Base-by-base conservation (phyloP, 202 grass and related monocot genomes). In the Setaria italica region DNA sequence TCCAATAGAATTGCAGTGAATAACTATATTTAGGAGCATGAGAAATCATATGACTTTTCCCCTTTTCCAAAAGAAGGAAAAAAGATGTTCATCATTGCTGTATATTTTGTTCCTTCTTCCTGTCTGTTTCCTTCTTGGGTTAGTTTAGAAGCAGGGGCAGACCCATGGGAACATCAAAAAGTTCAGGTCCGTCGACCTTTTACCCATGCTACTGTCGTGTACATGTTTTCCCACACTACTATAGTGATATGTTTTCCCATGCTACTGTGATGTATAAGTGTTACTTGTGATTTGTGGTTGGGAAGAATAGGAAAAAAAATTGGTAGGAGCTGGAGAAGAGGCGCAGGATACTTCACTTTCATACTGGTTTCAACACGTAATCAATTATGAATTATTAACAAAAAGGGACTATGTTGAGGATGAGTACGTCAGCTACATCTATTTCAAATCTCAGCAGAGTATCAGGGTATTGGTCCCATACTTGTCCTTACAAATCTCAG, bases 111-210 rank as follows among this genome's bases (percentile, higher is more conserved):
- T 73, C 41, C 21, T 83, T 74, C 39, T 16, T 45, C 65, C 15
- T 68, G 17, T 79, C 79, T n/a, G 14, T 25, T 83, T 79, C 62
- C 9, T 80, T 90, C 21, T 74, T 58, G 1, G 39, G 19, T 58
- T 79, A 78, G 82, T 78, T 79, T 51, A 79, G 76, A 85, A 82
- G 35, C 45, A 64, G 70, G 76, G 37, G 46, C 5, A 45, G 71
- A 69, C 78, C 41, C 70, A 74, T 1, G 46, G 17, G 14, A 65
- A 64, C 49, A 39, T 80, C 41, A 50, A 80, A 65, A 80, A 34
- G 15, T 30, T 58, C 15, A 39, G 6, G 45, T 51, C 30, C 7
- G 58, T 30, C n/a, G 0, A 20, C 41, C 30, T n/a, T 80, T 65
- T 74, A 20, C 32, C 50, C 16, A 17, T 60, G 41, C 6, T 85